Evolutionary conservation across 148 eudicot genomes (phyloP), one percentile per base, ranked within the genome.

Genomic region (Chenopodium formosanum): DNA sequence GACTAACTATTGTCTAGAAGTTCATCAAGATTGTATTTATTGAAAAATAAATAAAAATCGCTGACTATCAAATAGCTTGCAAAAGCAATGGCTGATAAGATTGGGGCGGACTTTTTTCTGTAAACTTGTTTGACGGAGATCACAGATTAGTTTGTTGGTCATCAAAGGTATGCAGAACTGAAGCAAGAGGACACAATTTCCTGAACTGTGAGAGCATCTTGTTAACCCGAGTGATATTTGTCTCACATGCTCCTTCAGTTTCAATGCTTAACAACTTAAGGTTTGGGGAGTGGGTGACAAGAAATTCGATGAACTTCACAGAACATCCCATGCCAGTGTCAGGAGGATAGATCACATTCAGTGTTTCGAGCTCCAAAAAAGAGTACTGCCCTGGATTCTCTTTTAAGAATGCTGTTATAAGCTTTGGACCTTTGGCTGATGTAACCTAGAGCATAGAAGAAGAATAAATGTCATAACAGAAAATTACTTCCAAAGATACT

Each of bases 391-490:
- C 72, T 46, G 12, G 60, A 46, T n/a, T 78, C 20, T 78, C 72
- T 48, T 78, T 46, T 0, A 78, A 65, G 23, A 23, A 65, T 9
- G 20, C 12, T 23, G 32, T 25, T 32, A 64, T 46, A 20, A 78
- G 72, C 80, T 44, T 44, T 9, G 80, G 60, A 16, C 80, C 80
- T 66, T 63, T 78, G 72, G 80, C 71, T 70, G 81, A 52, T 52
- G 32, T 48, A 69, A 79, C 27, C 81, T 79, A 70, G 16, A 53
- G 20, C 46, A 31, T 48, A 70, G 20, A 68, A 52, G 20, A 68
- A 52, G 47, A 70, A 31, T 20, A 79, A 50, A 32, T 19, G 71
- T 77, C 65, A 68, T 20, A 47, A 27, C 46, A 9, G 46, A 60
- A 47, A 13, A 32, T 31, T 68, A 14, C 72, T 68, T 14, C 20